phyloP scores from a whole-genome alignment of 345 rosid genomes.

The Corchorus capsularis region DNA sequence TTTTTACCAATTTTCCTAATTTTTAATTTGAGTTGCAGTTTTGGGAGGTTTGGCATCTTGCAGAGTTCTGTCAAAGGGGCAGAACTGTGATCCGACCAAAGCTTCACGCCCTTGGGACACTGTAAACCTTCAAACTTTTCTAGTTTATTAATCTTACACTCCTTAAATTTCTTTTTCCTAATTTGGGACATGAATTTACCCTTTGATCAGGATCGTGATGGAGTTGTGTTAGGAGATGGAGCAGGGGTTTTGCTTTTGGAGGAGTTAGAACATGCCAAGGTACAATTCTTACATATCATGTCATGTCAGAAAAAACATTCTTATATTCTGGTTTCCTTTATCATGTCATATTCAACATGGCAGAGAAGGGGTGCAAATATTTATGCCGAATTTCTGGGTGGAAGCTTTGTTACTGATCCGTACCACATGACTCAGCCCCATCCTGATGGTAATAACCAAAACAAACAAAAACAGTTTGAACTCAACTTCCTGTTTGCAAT shows the following conservation, averaged over 20 bases:
- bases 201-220: conserved; percentile 72
- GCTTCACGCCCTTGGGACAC: conserved; percentile 97
- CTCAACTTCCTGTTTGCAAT: conserved; percentile 1
- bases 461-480: background rate
- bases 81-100: conserved; percentile 66
- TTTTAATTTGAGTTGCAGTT: conserved; percentile 42
- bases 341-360: conserved; percentile 8
- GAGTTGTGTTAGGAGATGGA: conserved; percentile 96
- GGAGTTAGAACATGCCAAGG: conserved; percentile 97
- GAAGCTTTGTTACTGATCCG: conserved; percentile 89
- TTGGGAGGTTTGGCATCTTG: conserved; percentile 91
- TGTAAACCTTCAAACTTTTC: conserved; percentile 39
- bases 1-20: background rate
- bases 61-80: conserved; percentile 83
- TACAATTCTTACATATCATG: conserved; percentile 22
- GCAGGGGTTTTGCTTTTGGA: conserved; percentile 90
- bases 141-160: too few relatives aligned
- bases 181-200: too few relatives aligned
- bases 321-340: conserved; percentile 1
- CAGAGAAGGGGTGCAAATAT: conserved; percentile 87
- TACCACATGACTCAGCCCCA: conserved; percentile 92
- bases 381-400: conserved; percentile 92
- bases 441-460: conserved; percentile 65
- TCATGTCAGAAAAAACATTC: background rate
- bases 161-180: too few relatives aligned